Evolutionary conservation across 1,284 basidiomycete species (phyloP).

Genomic region (Apiotrichum domesticum): DNA sequence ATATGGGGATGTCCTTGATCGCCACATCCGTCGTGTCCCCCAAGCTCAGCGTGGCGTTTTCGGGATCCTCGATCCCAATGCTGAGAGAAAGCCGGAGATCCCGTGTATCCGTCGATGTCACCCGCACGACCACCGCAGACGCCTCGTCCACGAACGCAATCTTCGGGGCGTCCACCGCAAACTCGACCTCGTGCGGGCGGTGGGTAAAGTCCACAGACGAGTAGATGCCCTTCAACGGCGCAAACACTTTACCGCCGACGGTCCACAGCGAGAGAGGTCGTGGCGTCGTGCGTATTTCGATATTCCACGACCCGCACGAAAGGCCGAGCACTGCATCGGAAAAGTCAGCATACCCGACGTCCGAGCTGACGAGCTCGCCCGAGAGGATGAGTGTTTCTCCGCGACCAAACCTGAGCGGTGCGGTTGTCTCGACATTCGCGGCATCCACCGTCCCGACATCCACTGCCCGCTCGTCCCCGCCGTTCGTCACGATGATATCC

Average conservation of each 20-base stretch:
- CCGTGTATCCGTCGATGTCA: slow-evolving; percentile 57
- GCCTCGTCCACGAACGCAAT: slow-evolving; percentile 72
- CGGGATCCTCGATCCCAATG: slow-evolving; percentile 68
- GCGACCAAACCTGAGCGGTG: slow-evolving; percentile 18
- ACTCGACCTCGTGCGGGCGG: slow-evolving; percentile 56
- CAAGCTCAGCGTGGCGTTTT: slow-evolving; percentile 51
- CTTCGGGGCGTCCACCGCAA: slow-evolving; percentile 55
- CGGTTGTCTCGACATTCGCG: not conserved
- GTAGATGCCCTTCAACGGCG: slow-evolving; percentile 4
- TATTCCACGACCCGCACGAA: slow-evolving; percentile 28
- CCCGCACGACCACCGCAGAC: slow-evolving; percentile 60
- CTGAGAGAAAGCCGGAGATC: slow-evolving; percentile 64
- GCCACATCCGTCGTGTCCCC: slow-evolving; percentile 16
- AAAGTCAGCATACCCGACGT: slow-evolving; percentile 21
- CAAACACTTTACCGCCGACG: slow-evolving; percentile 15
- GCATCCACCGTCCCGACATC: slow-evolving; percentile 1
- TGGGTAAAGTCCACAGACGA: slow-evolving; percentile 55
- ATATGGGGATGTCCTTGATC: slow-evolving; percentile 24
- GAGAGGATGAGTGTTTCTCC: slow-evolving; percentile 17
- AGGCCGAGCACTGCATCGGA: slow-evolving; percentile 23
- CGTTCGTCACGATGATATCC: slow-evolving; percentile 20
- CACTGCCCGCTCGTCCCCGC: slow-evolving; percentile 2
- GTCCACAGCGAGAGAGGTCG: slow-evolving; percentile 20
- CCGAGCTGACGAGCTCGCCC: slow-evolving; percentile 12
- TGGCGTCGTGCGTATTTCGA: slow-evolving; percentile 25